Evolutionary conservation across 768 basidiomycete species (phyloP).

Genomic region (Pholiota molesta): DNA sequence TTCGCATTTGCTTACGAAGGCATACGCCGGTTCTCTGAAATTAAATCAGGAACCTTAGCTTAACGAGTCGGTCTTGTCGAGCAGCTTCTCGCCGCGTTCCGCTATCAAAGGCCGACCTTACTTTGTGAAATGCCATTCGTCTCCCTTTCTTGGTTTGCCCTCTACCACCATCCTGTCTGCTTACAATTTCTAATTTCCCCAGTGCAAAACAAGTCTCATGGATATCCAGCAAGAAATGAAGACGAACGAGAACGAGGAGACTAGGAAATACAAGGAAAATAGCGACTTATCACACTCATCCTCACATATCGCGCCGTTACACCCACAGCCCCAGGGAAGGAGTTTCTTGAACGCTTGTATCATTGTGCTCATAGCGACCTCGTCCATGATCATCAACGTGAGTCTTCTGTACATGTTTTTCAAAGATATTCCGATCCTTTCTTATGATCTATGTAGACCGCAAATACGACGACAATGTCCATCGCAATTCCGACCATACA

Average conservation of each 20-base stretch:
- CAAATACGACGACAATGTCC: conserved; percentile 7
- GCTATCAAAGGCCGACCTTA: not conserved
- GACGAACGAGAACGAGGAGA: not conserved
- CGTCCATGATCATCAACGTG: conserved; percentile 5
- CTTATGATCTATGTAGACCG: not conserved
- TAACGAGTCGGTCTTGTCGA: not conserved
- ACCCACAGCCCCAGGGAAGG: not conserved
- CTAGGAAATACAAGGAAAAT: not conserved
- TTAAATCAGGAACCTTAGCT: not conserved
- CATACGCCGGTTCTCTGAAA: not conserved
- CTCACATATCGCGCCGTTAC: not conserved
- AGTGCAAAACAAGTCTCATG: not conserved
- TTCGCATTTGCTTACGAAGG: too few species aligned
- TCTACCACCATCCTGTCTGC: not conserved
- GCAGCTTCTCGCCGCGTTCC: not conserved
- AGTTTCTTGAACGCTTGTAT: not conserved
- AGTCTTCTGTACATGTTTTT: not conserved
- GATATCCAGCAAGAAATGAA: not conserved
- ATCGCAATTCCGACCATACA: conserved; percentile 3
- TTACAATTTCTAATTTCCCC: not conserved
- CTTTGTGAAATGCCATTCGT: not conserved
- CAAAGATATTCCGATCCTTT: not conserved
- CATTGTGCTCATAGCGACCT: conserved; percentile 3
- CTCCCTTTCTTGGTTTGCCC: not conserved
- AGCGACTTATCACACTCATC: not conserved